Base-by-base conservation (phyloP, 129 eudicot species). In the Solidago caesia region DNA sequence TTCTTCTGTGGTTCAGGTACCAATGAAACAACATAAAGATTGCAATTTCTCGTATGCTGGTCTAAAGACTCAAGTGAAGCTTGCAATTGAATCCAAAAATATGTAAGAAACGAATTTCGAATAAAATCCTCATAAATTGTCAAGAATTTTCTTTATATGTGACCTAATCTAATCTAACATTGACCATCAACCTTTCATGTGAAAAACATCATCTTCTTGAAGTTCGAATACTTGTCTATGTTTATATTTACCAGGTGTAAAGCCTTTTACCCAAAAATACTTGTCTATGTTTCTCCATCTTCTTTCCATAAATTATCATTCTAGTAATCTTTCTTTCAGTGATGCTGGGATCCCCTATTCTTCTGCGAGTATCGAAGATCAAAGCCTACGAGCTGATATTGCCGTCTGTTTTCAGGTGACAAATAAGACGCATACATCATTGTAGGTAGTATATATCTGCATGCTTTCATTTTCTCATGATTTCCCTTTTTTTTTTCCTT, bases 21-120 rank as follows among this genome's bases (percentile, higher is more conserved):
- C 97, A 13, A 94, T 94, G 99, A 91, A 89, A 75, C 99, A 94
- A 49, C 94, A 94, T 72, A 91, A 91, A 76, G 99, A 94, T 82
- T 94, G 99, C 84, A 94, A 94, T 80, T 94, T 94, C 75, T 94
- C 99, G 0, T 94, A 82, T 78, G 96, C 97, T 79, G 99, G 99
- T 75, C 89, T 91, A 68, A 94, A 94, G 88, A 94, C 96, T 83
- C 99, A 94, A 94, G 94, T 94, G 80, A 88, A 89, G 82, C 87
- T 90, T 87, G 89, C 93, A 66, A 91, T 94, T 79, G 88, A 84
- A 94, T 85, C 99, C 61, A 81, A 80, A 78, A 89, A 89, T 59
- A 88, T 94, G 99, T 94, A 91, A 47, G 86, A 27, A 71, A 25
- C 21, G 11, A 41, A 41, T 71, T 66, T 43, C 5, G 8, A 47